Evolutionary conservation across 768 basidiomycete genomes (phyloP).

Genomic region (Termitomyces sp.): DNA sequence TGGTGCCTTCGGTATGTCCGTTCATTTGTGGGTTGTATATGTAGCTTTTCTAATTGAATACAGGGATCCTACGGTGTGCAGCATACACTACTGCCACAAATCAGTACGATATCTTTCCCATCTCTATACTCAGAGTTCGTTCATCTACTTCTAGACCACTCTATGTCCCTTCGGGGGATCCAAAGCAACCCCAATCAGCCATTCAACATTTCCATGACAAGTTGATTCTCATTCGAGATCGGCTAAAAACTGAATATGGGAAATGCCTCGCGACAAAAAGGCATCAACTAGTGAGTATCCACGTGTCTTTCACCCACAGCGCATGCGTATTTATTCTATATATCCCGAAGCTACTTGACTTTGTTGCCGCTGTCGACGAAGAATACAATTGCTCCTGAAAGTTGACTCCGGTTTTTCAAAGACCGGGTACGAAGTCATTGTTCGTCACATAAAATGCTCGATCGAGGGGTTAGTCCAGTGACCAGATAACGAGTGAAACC

Average conservation of each 20-base stretch:
- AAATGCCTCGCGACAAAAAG: constrained; percentile 63
- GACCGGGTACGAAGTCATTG: not conserved
- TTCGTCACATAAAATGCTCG: not conserved
- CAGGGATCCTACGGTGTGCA: constrained; percentile 65
- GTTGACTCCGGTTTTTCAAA: not conserved
- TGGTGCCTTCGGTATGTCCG: constrained; percentile 63
- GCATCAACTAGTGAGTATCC: constrained; percentile 56
- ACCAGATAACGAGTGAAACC: not conserved
- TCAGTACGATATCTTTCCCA: constrained; percentile 26
- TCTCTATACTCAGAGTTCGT: not conserved
- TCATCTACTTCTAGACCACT: constrained; percentile 29
- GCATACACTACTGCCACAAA: constrained; percentile 59
- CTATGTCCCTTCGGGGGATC: constrained; percentile 45
- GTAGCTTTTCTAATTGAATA: not conserved
- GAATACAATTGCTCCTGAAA: constrained; percentile 13
- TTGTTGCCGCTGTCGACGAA: constrained; percentile 12
- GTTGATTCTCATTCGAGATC: constrained; percentile 65
- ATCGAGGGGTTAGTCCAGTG: not conserved
- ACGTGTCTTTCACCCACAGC: not conserved
- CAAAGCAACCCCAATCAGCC: constrained; percentile 44
- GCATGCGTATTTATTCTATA: not conserved
- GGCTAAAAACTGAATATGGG: constrained; percentile 76
- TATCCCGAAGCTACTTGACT: constrained; percentile 13
- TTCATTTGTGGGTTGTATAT: not conserved
- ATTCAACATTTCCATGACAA: constrained; percentile 88